Percentiles rank a stretch among this genome's conserved stretches.
phyloP scores from a whole-genome alignment of 352 stramenopile species.

The Phytophthora ramorum region DNA sequence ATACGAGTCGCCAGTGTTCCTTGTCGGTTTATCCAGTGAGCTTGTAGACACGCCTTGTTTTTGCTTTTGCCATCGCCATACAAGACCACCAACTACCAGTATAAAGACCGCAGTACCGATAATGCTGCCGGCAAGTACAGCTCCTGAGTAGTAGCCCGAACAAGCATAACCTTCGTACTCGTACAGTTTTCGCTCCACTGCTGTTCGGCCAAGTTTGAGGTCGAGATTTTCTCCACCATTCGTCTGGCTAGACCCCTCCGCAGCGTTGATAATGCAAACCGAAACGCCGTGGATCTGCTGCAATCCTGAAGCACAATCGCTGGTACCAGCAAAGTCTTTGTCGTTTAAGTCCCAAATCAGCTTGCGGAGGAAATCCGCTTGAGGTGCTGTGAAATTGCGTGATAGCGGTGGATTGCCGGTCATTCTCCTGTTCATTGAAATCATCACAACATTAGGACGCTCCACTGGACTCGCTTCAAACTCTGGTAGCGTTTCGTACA shows the following conservation, averaged over 20 bases:
- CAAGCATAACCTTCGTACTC: conserved; percentile 9
- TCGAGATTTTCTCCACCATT: too few relatives aligned
- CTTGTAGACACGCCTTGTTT: background rate
- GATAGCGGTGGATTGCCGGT: conserved; percentile 4
- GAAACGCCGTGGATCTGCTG: conserved; percentile 13
- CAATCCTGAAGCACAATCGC: background rate
- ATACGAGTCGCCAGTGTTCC: background rate
- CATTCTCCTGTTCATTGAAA: conserved; percentile 18
- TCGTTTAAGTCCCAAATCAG: conserved; percentile 21
- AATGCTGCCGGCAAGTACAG: conserved; percentile 18
- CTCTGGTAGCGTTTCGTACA: conserved; percentile 2
- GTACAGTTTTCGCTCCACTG: conserved; percentile 15
- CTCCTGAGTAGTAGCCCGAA: conserved; percentile 13
- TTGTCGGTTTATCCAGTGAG: background rate
- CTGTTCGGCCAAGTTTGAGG: background rate
- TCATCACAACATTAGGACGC: background rate
- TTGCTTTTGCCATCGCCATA: conserved; percentile 17
- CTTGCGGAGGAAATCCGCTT: conserved; percentile 18
- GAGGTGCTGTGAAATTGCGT: conserved; percentile 9
- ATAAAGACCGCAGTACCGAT: conserved; percentile 16
- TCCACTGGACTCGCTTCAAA: too few relatives aligned
- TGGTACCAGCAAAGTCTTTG: conserved; percentile 10
- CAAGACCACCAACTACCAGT: conserved; percentile 1
- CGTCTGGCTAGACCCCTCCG: too few relatives aligned
- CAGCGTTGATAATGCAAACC: conserved; percentile 10